Conservation (phyloP, 345 rosid species). For the Eucalyptus viminalis region DNA sequence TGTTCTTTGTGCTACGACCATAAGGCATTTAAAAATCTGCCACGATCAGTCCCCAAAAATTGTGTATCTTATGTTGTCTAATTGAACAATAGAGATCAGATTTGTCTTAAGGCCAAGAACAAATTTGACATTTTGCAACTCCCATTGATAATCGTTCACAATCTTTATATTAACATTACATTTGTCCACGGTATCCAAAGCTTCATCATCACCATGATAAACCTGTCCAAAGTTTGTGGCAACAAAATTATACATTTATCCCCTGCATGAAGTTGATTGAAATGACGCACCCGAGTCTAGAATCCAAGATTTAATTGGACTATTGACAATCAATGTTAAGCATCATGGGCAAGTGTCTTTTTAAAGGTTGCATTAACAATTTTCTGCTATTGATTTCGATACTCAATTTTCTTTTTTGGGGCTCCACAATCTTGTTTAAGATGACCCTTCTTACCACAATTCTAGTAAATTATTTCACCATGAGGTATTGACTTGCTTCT, state of each 20-base stretch:
- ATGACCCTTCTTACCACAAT: neutral
- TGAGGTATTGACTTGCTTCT: neutral
- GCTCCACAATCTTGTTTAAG: neutral
- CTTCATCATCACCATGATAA: neutral
- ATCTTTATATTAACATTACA: neutral
- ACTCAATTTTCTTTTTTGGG: neutral
- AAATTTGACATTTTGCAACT: neutral
- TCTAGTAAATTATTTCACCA: neutral
- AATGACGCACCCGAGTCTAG: neutral
- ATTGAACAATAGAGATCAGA: neutral
- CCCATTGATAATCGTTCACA: neutral
- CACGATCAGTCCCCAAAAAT: neutral
- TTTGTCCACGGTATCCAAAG: neutral
- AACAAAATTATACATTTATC: no score
- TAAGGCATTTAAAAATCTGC: neutral
- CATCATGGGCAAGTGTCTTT: neutral
- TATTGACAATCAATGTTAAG: neutral
- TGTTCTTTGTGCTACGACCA: neutral
- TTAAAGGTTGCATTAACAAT: neutral
- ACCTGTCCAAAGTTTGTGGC: neutral
- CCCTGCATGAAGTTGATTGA: neutral
- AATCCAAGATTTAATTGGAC: neutral
- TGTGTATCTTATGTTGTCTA: neutral
- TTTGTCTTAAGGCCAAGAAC: neutral
- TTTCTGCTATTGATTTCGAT: neutral